Evolutionary conservation across 257 asterid genomes (phyloP).

Genomic region (Salvia hispanica): DNA sequence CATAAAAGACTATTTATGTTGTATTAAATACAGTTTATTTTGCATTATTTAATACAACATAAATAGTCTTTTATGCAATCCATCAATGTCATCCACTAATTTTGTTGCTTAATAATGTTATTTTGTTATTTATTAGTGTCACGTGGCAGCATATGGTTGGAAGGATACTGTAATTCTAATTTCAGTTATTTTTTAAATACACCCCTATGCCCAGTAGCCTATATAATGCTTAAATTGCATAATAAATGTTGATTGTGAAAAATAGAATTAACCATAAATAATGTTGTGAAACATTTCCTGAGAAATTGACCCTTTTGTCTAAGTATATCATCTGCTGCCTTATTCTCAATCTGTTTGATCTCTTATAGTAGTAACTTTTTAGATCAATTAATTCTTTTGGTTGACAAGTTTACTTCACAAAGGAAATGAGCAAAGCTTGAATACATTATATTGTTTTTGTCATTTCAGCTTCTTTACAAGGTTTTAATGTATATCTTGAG

Average conservation of each 20-base stretch:
- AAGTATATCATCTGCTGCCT: constrained; percentile 38
- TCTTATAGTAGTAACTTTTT: constrained; percentile 26
- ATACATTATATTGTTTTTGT: not conserved
- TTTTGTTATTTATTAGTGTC: no score
- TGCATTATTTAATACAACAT: no score
- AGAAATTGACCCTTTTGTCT: constrained; percentile 50
- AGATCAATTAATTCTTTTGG: constrained; percentile 69
- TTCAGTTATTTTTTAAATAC: no score
- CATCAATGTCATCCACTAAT: no score
- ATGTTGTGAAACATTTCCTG: constrained; percentile 95
- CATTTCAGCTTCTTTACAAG: not conserved
- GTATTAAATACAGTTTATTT: no score
- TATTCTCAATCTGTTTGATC: constrained; percentile 42
- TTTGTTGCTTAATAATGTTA: no score
- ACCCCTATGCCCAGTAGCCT: no score
- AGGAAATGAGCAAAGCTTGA: constrained; percentile 11
- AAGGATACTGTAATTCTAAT: no score
- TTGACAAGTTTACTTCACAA: constrained; percentile 45
- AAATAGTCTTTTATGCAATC: no score
- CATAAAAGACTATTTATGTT: no score
- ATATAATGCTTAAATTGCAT: not conserved
- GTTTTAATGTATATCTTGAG: no score
- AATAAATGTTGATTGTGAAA: constrained; percentile 5
- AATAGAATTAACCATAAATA: constrained; percentile 16
- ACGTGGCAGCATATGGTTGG: no score